Evolutionary conservation across 1,139 yeast species (phyloP).

Genomic region (Pichia sp.): DNA sequence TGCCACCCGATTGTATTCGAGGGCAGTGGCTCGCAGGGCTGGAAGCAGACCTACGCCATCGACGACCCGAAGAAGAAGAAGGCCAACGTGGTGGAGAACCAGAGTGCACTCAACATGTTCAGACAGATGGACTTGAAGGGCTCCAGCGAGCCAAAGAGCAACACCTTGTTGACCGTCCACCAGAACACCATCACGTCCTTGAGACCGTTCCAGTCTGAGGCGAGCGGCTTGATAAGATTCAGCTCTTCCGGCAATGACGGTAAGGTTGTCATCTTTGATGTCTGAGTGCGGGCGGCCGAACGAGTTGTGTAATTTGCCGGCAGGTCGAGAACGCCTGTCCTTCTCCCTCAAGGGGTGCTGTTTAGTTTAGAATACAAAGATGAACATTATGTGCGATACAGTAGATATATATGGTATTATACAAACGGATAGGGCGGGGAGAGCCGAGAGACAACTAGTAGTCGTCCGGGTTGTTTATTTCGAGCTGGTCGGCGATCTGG

Average conservation of each 20-base stretch:
- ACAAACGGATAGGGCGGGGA: neutral
- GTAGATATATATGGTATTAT: slow-evolving; percentile 2
- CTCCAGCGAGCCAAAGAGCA: slow-evolving; percentile 49
- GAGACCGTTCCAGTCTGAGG: slow-evolving; percentile 41
- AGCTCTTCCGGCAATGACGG: slow-evolving; percentile 87
- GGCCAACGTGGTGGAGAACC: slow-evolving; percentile 55
- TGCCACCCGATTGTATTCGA: slow-evolving; percentile 84
- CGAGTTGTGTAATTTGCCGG: too few species aligned
- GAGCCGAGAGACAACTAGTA: neutral
- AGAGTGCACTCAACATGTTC: slow-evolving; percentile 90
- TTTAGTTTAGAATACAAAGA: slow-evolving; percentile 2
- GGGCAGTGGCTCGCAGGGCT: slow-evolving; percentile 56
- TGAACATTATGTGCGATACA: neutral
- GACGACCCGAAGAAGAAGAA: slow-evolving; percentile 54
- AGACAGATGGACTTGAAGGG: slow-evolving; percentile 95
- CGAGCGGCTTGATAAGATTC: slow-evolving; percentile 43
- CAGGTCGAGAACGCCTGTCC: too few species aligned
- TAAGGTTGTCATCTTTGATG: slow-evolving; percentile 66
- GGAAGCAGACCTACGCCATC: slow-evolving; percentile 62
- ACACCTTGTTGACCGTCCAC: slow-evolving; percentile 69
- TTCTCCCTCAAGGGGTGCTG: neutral
- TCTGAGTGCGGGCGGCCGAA: too few species aligned
- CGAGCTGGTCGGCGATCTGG: slow-evolving; percentile 17
- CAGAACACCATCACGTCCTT: slow-evolving; percentile 84
- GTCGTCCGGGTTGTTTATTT: slow-evolving; percentile 11